A percentile compares a stretch with the other conserved stretches of the same genome.
phyloP scores from a whole-genome alignment of 2,329 filamentous ascomycete genomes.

The Pseudogymnoascus sp. region DNA sequence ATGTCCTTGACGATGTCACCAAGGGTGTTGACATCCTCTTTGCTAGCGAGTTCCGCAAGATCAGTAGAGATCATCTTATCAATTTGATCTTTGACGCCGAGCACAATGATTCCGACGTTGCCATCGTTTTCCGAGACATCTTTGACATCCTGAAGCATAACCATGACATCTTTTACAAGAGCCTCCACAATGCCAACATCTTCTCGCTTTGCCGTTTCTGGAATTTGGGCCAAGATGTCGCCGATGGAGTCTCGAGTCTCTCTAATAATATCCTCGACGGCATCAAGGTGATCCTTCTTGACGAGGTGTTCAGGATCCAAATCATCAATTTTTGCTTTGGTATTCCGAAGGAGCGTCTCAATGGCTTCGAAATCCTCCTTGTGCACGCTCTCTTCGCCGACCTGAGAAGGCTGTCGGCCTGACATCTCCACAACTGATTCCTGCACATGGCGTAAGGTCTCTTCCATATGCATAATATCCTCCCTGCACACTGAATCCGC shows the following conservation, averaged over 20 bases:
- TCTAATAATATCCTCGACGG: slow-evolving; percentile 49
- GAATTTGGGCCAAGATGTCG: slow-evolving; percentile 58
- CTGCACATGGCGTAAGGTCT: slow-evolving; percentile 49
- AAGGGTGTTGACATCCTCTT: slow-evolving; percentile 67
- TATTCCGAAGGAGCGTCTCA: slow-evolving; percentile 82
- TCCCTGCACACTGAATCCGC: slow-evolving; percentile 41
- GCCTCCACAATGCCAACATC: slow-evolving; percentile 72
- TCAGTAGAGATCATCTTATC: slow-evolving; percentile 67
- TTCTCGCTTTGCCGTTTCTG: slow-evolving; percentile 66
- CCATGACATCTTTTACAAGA: slow-evolving; percentile 70
- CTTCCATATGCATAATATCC: slow-evolving; percentile 50
- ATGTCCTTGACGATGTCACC: slow-evolving; percentile 65
- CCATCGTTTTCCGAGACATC: slow-evolving; percentile 74
- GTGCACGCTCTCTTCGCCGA: slow-evolving; percentile 45
- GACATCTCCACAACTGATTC: slow-evolving; percentile 48
- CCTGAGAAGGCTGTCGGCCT: slow-evolving; percentile 31
- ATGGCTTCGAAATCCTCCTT: slow-evolving; percentile 87
- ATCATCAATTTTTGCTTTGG: slow-evolving; percentile 81
- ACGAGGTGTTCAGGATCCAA: slow-evolving; percentile 67
- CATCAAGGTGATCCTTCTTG: slow-evolving; percentile 56
- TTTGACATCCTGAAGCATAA: slow-evolving; percentile 66
- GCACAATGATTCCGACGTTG: slow-evolving; percentile 69
- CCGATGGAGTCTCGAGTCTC: slow-evolving; percentile 70
- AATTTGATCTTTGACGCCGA: slow-evolving; percentile 76
- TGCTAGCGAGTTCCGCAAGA: slow-evolving; percentile 62